Conservation (phyloP, 148 eudicot genomes). For the Chenopodium album region DNA sequence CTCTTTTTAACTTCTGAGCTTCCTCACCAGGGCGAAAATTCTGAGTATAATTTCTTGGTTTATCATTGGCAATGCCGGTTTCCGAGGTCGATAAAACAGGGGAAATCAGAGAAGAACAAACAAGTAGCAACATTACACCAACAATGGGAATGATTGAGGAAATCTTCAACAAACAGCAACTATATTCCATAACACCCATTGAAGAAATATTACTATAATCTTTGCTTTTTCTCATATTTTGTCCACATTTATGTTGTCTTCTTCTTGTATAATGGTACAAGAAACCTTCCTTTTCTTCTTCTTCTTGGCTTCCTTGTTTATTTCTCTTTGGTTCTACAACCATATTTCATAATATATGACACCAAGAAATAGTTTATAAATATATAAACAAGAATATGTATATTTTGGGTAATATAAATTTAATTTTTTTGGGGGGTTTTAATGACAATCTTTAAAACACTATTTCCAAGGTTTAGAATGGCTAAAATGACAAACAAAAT, state of each 20-base stretch:
- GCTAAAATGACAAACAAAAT: constrained; percentile 31
- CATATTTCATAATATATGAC: constrained; percentile 18
- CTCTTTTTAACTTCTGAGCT: constrained; percentile 38
- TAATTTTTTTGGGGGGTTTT: background rate
- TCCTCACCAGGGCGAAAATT: constrained; percentile 47
- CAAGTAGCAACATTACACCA: constrained; percentile 41
- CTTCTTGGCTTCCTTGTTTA: constrained; percentile 12
- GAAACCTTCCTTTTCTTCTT: constrained; percentile 5
- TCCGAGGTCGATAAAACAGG: constrained; percentile 32
- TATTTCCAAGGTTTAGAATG: constrained; percentile 26
- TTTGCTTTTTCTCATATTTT: constrained; percentile 19
- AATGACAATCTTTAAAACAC: constrained; percentile 2
- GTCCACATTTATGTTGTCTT: constrained; percentile 42
- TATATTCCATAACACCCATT: constrained; percentile 20
- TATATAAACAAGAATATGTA: background rate
- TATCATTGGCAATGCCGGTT: constrained; percentile 2
- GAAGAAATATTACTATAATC: constrained; percentile 3
- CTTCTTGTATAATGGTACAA: constrained; percentile 5
- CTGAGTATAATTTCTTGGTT: constrained; percentile 38
- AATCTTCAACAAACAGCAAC: constrained; percentile 36
- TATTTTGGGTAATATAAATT: background rate
- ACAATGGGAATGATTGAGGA: constrained; percentile 60
- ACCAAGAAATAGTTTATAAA: background rate
- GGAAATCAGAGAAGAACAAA: constrained; percentile 40
- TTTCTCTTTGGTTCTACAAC: constrained; percentile 19